Percentiles rank a stretch among this genome's conserved stretches.
These are phyloP conservation scores for Avicennia marina DNA, from an alignment of 257 asterid species.

Conservation along the genomic window DNA sequence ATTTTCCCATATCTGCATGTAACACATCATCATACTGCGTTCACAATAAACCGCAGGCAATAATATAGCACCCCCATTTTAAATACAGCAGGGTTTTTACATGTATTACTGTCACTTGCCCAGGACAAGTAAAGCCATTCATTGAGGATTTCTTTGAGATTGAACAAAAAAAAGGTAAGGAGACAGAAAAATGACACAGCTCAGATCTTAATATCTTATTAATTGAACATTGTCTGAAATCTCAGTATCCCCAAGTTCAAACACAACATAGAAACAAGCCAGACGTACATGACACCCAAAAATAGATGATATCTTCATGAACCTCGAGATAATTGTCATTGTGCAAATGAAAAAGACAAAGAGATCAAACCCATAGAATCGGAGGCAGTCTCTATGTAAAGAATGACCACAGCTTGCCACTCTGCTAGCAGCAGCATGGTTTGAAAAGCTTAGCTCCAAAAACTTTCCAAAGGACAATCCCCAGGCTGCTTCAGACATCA, in stretches of 20 bases:
- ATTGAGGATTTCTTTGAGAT: conserved; percentile 4
- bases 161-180: conserved; percentile 1
- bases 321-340: conserved; percentile 8
- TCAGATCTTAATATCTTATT: background rate
- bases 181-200: background rate
- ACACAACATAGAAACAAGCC: background rate
- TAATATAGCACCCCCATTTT: background rate
- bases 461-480: conserved; percentile 97
- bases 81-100: background rate
- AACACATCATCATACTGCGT: conserved; percentile 20
- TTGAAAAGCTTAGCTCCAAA: conserved; percentile 96
- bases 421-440: conserved; percentile 96
- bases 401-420: conserved; percentile 98
- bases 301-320: conserved; percentile 4
- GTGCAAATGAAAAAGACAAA: conserved; percentile 12
- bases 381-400: conserved; percentile 90
- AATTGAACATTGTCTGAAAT: no score
- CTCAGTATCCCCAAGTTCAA: background rate
- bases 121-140: conserved; percentile 1
- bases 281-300: background rate
- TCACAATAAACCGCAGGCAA: background rate
- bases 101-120: background rate
- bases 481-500: conserved; percentile 99
- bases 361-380: conserved; percentile 81
- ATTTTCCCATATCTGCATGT: conserved; percentile 74